Conservation (phyloP, 163 green algal species). For the Chloroidium sp. region DNA sequence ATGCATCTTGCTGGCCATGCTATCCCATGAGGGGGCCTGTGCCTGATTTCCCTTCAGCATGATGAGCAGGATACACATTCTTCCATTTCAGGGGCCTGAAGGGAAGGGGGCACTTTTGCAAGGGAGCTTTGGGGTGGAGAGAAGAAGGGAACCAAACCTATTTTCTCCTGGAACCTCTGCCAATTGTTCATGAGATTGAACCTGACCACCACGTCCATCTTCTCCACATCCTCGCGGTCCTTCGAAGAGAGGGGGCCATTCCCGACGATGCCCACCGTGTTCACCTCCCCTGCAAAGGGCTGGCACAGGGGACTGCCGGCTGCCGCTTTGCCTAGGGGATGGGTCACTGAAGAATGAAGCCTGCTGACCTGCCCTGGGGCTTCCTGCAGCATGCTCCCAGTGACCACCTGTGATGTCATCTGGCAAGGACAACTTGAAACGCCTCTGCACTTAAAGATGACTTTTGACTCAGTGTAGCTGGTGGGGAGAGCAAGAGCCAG, state of each 20-base stretch:
- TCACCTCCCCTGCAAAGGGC: not conserved
- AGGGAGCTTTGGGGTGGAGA: no score
- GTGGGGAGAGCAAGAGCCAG: no score
- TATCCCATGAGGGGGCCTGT: no score
- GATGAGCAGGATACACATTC: no score
- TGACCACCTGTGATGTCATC: no score
- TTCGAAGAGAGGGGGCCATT: not conserved
- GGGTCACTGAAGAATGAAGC: not conserved
- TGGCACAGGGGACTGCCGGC: constrained; percentile 1
- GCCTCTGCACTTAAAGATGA: no score
- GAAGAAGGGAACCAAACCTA: not conserved
- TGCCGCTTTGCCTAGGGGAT: not conserved
- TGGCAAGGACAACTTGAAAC: no score
- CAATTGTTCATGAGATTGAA: constrained; percentile 19
- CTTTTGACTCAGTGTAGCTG: no score
- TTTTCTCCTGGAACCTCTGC: constrained; percentile 2
- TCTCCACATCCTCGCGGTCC: not conserved
- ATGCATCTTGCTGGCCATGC: no score
- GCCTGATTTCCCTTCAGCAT: no score
- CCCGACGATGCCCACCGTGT: constrained; percentile 1
- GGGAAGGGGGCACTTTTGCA: no score
- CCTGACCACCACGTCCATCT: not conserved
- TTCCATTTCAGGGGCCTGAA: no score
- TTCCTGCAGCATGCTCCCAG: not conserved
- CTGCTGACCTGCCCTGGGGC: not conserved